Evolutionary conservation across 805 yeast species (phyloP).

Genomic region (Candida gorgasii): DNA sequence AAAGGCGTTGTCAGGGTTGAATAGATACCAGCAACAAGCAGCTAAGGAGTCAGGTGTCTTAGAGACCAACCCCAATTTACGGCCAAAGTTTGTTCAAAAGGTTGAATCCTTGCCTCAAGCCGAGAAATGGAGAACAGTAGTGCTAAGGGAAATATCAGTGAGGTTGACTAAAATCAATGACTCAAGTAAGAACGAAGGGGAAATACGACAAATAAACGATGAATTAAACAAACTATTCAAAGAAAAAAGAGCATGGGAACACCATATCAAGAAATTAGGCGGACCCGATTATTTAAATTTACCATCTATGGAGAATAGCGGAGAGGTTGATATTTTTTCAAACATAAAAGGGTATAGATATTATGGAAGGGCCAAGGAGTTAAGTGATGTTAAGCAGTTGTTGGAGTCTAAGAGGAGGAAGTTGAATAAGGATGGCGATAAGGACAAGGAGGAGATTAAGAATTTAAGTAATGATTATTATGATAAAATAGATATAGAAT

Average conservation of each 20-base stretch:
- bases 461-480: constrained; percentile 4
- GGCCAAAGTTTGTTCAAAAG: constrained; percentile 61
- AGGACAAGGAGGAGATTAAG: constrained; percentile 1
- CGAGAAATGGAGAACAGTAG: constrained; percentile 65
- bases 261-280: constrained; percentile 66
- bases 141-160: constrained; percentile 62
- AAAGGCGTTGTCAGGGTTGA: constrained; percentile 70
- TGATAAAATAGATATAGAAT: neutral
- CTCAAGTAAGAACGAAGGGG: constrained; percentile 50
- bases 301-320: constrained; percentile 20
- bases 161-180: constrained; percentile 67
- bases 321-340: constrained; percentile 12
- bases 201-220: constrained; percentile 74
- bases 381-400: constrained; percentile 61
- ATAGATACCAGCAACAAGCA: constrained; percentile 62
- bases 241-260: constrained; percentile 79
- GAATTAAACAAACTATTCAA: constrained; percentile 62
- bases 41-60: constrained; percentile 59
- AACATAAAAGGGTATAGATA: constrained; percentile 60
- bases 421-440: neutral
- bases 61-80: constrained; percentile 51
- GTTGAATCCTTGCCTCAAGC: constrained; percentile 63
- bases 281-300: constrained; percentile 63
- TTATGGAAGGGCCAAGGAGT: constrained; percentile 80
- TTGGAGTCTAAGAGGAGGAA: constrained; percentile 26